Percentiles rank a stretch among this genome's conserved stretches.
These are phyloP conservation scores for Dioscorea alata DNA, from an alignment of 106 monocot genomes.

Conservation along the genomic window DNA sequence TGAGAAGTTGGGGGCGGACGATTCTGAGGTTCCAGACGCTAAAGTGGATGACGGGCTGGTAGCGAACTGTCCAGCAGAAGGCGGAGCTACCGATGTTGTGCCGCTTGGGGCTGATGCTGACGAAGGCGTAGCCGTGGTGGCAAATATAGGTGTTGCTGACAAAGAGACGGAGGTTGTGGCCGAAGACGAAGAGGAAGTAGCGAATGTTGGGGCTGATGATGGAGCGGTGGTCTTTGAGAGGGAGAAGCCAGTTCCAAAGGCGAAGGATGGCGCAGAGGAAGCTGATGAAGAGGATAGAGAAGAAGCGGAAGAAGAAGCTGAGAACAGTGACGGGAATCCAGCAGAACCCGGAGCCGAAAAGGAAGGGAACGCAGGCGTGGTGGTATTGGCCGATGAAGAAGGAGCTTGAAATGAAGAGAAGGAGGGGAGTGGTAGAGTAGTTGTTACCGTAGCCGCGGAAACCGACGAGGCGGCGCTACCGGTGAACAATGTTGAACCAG, in stretches of 20 bases:
- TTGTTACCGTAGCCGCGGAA: neutral
- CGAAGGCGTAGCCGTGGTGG: no score
- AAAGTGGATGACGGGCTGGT: neutral
- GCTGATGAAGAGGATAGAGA: neutral
- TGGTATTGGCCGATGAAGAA: neutral
- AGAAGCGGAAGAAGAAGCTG: neutral
- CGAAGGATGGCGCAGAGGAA: neutral
- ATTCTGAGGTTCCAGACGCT: neutral
- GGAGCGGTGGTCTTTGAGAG: neutral
- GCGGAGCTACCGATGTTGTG: no score
- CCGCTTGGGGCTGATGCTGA: no score
- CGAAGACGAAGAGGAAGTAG: slow-evolving; percentile 2
- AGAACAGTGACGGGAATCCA: neutral
- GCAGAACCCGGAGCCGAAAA: neutral
- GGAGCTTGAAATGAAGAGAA: neutral
- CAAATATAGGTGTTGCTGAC: neutral
- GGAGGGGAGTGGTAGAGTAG: slow-evolving; percentile 1
- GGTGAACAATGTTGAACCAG: neutral
- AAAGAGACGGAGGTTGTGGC: neutral
- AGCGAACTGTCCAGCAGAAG: no score
- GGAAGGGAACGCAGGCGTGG: neutral
- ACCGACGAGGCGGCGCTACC: neutral
- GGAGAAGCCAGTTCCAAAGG: neutral
- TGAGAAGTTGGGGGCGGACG: neutral
- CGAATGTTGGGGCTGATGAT: neutral